Evolutionary conservation across 495 filamentous ascomycete species (phyloP).

Genomic region (Sordaria brevicollis): DNA sequence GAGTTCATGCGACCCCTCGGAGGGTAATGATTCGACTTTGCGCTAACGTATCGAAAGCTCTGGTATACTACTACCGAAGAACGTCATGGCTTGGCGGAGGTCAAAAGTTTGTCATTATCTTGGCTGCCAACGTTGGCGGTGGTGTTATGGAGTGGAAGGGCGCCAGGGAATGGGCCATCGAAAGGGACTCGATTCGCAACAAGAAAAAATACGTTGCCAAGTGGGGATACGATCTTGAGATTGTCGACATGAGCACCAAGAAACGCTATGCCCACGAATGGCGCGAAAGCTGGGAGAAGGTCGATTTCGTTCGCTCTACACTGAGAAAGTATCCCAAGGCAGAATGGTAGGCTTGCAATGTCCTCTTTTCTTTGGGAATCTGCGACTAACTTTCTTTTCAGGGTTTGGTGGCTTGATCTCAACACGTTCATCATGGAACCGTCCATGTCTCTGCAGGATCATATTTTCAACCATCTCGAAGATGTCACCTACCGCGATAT

Average conservation of each 20-base stretch:
- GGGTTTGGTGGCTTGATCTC: slow-evolving; percentile 99
- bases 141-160: slow-evolving; percentile 99
- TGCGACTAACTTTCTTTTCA: slow-evolving; percentile 28
- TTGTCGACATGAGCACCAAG: slow-evolving; percentile 97
- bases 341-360: slow-evolving; percentile 64
- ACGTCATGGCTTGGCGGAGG: slow-evolving; percentile 60
- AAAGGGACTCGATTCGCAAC: slow-evolving; percentile 90
- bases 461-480: slow-evolving; percentile 75
- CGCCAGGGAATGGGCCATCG: slow-evolving; percentile 93
- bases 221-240: slow-evolving; percentile 95
- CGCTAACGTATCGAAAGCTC: slow-evolving; percentile 18
- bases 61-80: slow-evolving; percentile 40
- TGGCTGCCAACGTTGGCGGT: slow-evolving; percentile 88
- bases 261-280: slow-evolving; percentile 98
- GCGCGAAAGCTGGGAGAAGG: slow-evolving; percentile 99
- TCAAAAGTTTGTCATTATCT: slow-evolving; percentile 83
- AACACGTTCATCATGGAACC: slow-evolving; percentile 99
- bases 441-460: slow-evolving; percentile 76
- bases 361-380: neutral
- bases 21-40: neutral
- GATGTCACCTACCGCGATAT: slow-evolving; percentile 87
- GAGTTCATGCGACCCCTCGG: slow-evolving; percentile 25
- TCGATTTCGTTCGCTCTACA: slow-evolving; percentile 83
- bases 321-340: slow-evolving; percentile 91
- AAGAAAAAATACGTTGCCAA: slow-evolving; percentile 76